These are phyloP conservation scores for Calonectria montana DNA, from an alignment of 2,329 filamentous ascomycete genomes.

Conservation along the genomic window DNA sequence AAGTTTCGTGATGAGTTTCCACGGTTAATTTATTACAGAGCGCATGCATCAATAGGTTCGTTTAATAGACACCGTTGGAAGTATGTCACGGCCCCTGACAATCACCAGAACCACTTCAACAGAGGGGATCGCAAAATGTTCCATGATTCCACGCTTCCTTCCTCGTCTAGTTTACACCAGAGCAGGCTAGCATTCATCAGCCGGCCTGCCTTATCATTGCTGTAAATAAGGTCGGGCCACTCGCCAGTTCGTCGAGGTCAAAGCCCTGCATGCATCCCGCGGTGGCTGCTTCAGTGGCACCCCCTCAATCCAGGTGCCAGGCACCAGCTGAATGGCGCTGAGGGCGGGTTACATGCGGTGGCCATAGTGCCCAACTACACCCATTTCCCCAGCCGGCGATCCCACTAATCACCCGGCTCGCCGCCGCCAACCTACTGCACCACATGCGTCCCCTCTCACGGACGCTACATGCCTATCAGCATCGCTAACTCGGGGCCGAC, in stretches of 20 bases:
- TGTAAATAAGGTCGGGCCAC: background rate
- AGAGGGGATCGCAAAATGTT: background rate
- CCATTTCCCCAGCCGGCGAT: slow-evolving; percentile 14
- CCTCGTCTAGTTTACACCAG: background rate
- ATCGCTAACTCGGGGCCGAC: slow-evolving; percentile 4
- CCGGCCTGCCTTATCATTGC: background rate
- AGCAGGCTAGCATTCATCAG: background rate
- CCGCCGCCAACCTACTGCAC: background rate
- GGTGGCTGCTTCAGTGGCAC: slow-evolving; percentile 19
- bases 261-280: slow-evolving; percentile 18
- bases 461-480: background rate
- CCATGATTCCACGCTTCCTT: too few species aligned
- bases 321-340: slow-evolving; percentile 11
- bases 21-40: background rate
- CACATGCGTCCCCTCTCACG: background rate
- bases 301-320: background rate
- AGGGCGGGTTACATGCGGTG: slow-evolving; percentile 9
- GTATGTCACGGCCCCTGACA: background rate
- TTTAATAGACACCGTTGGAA: background rate
- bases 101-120: background rate
- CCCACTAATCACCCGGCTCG: slow-evolving; percentile 12
- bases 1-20: background rate
- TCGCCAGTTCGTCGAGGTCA: slow-evolving; percentile 5
- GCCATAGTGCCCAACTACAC: slow-evolving; percentile 8
- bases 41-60: background rate